These are phyloP conservation scores for Lumnitzera littorea DNA, from an alignment of 345 rosid genomes.

Conservation along the genomic window DNA sequence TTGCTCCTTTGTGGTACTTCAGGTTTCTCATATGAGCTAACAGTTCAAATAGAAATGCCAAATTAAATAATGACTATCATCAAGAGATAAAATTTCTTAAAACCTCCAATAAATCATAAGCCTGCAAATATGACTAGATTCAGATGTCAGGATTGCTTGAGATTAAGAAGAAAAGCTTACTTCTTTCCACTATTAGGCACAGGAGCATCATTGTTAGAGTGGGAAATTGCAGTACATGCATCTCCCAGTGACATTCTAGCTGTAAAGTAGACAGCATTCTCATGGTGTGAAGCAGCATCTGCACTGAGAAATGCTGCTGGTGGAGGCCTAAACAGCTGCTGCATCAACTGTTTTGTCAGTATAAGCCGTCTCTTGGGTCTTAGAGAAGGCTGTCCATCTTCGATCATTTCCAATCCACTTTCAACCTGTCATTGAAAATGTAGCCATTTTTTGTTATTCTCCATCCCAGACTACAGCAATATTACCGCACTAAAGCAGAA, in stretches of 20 bases:
- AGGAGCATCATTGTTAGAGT: conserved; percentile 21
- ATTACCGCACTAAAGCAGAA: background rate
- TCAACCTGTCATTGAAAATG: conserved; percentile 44
- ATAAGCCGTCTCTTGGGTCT: conserved; percentile 75
- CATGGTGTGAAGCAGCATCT: conserved; percentile 41
- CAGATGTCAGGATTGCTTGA: background rate
- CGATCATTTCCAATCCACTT: conserved; percentile 40
- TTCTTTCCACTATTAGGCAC: conserved; percentile 25
- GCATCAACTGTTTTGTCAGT: conserved; percentile 74
- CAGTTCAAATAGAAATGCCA: background rate
- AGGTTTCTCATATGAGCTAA: conserved; percentile 37
- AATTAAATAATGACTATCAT: background rate
- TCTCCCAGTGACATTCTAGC: conserved; percentile 62
- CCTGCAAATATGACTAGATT: too few species aligned
- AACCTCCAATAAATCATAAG: too few species aligned
- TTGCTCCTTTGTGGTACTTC: conserved; percentile 30
- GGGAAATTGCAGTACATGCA: conserved; percentile 47
- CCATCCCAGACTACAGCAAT: background rate
- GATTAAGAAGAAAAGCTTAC: conserved; percentile 36
- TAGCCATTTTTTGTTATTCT: background rate
- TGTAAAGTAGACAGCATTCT: conserved; percentile 39
- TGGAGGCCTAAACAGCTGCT: conserved; percentile 54
- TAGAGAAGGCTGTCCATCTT: conserved; percentile 33
- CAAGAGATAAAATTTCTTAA: conserved; percentile 2
- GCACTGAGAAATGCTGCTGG: conserved; percentile 42